These are phyloP conservation scores for Pseudohalonectria lignicola DNA, from an alignment of 2,329 filamentous ascomycete species.

Conservation along the genomic window DNA sequence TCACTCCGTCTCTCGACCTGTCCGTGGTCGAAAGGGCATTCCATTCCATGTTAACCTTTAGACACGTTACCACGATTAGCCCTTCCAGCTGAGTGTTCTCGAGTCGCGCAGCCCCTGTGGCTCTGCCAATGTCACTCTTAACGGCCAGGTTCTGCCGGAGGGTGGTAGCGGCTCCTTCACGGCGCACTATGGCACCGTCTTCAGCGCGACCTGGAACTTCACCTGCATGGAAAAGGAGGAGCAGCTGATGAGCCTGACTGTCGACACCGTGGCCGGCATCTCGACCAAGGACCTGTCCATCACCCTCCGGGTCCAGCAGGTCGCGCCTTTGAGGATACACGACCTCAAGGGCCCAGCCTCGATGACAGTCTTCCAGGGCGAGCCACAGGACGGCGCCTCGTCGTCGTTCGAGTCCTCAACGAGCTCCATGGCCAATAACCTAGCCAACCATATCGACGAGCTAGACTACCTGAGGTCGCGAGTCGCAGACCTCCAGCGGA, in stretches of 20 bases:
- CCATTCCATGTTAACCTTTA: too few relatives aligned
- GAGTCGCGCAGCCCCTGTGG: slow-evolving; percentile 34
- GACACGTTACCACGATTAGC: slow-evolving; percentile 17
- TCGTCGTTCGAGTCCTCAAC: neutral
- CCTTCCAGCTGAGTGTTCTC: slow-evolving; percentile 31
- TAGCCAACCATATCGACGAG: slow-evolving; percentile 31
- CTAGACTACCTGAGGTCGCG: slow-evolving; percentile 30
- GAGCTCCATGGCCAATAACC: slow-evolving; percentile 8
- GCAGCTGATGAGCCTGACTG: slow-evolving; percentile 31
- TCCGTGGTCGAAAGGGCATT: too few relatives aligned
- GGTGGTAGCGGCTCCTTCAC: slow-evolving; percentile 30
- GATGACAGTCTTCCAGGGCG: slow-evolving; percentile 14
- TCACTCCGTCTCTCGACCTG: too few relatives aligned
- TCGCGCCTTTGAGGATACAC: slow-evolving; percentile 26
- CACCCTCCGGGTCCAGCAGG: slow-evolving; percentile 33
- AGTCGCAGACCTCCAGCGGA: slow-evolving; percentile 26
- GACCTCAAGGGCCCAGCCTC: slow-evolving; percentile 28
- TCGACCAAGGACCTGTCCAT: slow-evolving; percentile 26
- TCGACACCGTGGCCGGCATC: slow-evolving; percentile 29
- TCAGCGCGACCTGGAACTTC: slow-evolving; percentile 35
- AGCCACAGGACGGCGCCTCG: slow-evolving; percentile 5
- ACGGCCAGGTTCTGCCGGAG: slow-evolving; percentile 29
- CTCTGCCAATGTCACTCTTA: slow-evolving; percentile 32
- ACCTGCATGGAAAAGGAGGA: slow-evolving; percentile 31
- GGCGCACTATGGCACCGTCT: slow-evolving; percentile 22